Percentiles rank a stretch among this genome's conserved stretches.
Conservation (phyloP, 495 filamentous ascomycete genomes). For the Hypoxylon rickii region DNA sequence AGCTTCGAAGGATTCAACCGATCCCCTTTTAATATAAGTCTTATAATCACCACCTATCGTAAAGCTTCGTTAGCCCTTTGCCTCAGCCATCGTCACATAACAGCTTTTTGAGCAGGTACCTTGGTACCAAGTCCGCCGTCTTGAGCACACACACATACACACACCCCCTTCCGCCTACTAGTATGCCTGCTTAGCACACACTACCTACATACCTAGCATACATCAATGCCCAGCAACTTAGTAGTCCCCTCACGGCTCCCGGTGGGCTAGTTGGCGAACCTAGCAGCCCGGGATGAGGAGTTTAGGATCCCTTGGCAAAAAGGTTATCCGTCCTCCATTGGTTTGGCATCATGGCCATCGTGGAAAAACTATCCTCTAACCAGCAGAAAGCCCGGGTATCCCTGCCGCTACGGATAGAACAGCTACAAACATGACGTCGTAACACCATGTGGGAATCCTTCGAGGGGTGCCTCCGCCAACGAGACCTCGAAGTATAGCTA, state of each 20-base stretch:
- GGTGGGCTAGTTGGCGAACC: neutral
- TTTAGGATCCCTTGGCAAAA: constrained; percentile 13
- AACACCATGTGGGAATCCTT: constrained; percentile 20
- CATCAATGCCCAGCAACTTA: too few species aligned
- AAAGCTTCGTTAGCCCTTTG: too few species aligned
- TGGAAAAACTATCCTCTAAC: constrained; percentile 24
- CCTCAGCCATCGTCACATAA: too few species aligned
- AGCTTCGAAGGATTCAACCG: constrained; percentile 31
- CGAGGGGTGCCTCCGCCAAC: constrained; percentile 5
- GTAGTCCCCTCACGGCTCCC: constrained; percentile 6
- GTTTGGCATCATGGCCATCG: neutral
- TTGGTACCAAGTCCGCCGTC: too few species aligned
- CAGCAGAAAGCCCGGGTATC: constrained; percentile 11
- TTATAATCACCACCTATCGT: too few species aligned
- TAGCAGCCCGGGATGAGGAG: neutral
- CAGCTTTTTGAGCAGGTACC: too few species aligned
- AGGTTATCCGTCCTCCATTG: constrained; percentile 9
- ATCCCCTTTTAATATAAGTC: constrained; percentile 19
- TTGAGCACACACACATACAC: too few species aligned
- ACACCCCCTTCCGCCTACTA: too few species aligned
- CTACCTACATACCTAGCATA: too few species aligned
- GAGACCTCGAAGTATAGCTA: constrained; percentile 9
- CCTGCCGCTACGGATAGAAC: constrained; percentile 9
- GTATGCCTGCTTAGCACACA: too few species aligned
- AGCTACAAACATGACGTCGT: constrained; percentile 22